Base-by-base conservation (phyloP, 345 rosid species). In the Conringia planisiliqua region DNA sequence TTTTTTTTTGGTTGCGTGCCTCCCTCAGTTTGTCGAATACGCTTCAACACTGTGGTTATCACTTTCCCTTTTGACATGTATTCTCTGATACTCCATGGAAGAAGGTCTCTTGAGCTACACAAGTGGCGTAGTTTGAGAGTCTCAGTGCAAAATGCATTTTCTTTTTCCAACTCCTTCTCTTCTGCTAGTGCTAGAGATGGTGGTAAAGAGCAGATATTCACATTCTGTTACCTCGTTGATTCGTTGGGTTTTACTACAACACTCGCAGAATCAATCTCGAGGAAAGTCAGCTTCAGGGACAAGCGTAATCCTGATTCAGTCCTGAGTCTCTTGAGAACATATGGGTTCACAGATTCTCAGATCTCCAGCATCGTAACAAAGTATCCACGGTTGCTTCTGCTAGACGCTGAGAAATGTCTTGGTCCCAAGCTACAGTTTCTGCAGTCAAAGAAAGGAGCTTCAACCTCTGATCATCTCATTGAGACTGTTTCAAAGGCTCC, bases 401-500 rank as follows among this genome's bases (percentile, higher is more conserved):
- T 51, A 8, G 27, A 68, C 48, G 32, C 61, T 30, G 73, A 70
- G 70, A 70, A 68, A 42, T 56, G 59, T 10, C 42, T 78, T 26
- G 42, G 13, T 32, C 82, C 83, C 12, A 80, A 83, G 61, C 54
- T 80, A 3, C 17, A 63, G 62, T 71, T 71, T 46, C 3, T 83
- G 2, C 59, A 39, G 14, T 83, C 85, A 22, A 22, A 11, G 4
- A 62, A 20, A 40, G 62, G 24, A 32, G 40, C 7, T 57, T n/a
- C 62, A 57, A 32, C 7, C 62, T 32, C 62, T 57, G 42, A 5
- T 51, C 57, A 32, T 14, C 62, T 57, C 62, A 57, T 18, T 11
- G 26, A 57, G 40, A 57, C 22, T 57, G 22, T 57, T 12, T 32
- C 62, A 9, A 57, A 57, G 32, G 62, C 16, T 57, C 62, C 62